These are phyloP conservation scores for Penicillium lagena DNA, from an alignment of 495 filamentous ascomycete genomes.

Conservation along the genomic window DNA sequence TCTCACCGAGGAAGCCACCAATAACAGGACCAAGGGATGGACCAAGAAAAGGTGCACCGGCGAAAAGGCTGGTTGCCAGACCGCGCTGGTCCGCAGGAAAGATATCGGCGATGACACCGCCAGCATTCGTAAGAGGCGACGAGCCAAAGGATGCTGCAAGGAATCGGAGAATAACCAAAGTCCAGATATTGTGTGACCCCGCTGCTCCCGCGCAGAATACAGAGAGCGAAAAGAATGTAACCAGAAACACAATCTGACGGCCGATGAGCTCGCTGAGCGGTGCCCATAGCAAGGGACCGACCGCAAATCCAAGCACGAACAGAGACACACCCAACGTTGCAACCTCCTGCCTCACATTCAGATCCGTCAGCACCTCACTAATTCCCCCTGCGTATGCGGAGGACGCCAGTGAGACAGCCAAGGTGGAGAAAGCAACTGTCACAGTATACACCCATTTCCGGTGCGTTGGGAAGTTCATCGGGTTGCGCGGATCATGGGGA, in stretches of 20 bases:
- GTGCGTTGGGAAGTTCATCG: slow-evolving; percentile 42
- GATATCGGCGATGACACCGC: slow-evolving; percentile 66
- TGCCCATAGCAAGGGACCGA: slow-evolving; percentile 26
- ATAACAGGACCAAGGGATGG: slow-evolving; percentile 49
- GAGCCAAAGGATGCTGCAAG: slow-evolving; percentile 65
- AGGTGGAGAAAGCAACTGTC: slow-evolving; percentile 55
- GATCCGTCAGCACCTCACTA: slow-evolving; percentile 36
- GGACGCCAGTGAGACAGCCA: slow-evolving; percentile 64
- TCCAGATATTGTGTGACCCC: slow-evolving; percentile 50
- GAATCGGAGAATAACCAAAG: slow-evolving; percentile 63
- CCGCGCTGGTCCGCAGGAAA: slow-evolving; percentile 53
- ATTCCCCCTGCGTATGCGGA: slow-evolving; percentile 64
- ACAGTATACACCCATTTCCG: slow-evolving; percentile 60
- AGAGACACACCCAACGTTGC: slow-evolving; percentile 48
- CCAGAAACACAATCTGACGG: slow-evolving; percentile 56
- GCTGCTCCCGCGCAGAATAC: slow-evolving; percentile 57
- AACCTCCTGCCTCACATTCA: slow-evolving; percentile 38
- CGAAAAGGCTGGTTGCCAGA: slow-evolving; percentile 51
- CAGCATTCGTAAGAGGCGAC: slow-evolving; percentile 57
- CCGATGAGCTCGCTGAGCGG: slow-evolving; percentile 60
- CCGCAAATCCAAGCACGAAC: slow-evolving; percentile 37
- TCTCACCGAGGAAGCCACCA: slow-evolving; percentile 49
- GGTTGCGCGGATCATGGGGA: slow-evolving; percentile 55
- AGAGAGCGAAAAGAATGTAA: slow-evolving; percentile 50
- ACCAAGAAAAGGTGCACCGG: slow-evolving; percentile 56